Base-by-base conservation (phyloP, 768 basidiomycete genomes). In the Gloeostereum incarnatum region DNA sequence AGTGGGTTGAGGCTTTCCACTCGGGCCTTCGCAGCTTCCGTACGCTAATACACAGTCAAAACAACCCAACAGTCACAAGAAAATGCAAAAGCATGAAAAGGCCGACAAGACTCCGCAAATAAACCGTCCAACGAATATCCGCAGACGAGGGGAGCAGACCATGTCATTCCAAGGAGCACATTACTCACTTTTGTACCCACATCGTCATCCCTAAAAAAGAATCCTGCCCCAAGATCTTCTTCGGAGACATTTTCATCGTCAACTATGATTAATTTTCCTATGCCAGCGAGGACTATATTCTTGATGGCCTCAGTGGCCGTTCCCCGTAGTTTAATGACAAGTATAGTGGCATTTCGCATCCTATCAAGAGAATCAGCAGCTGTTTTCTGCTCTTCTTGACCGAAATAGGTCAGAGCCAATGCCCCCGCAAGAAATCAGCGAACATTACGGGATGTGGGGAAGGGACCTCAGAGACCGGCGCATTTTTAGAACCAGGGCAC, bases 201-300 rank as follows among this genome's bases (percentile, higher is more conserved):
- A 55, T 98, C 93, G 45, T 82, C 81, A 49, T 96, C 91, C 56
- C 92, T 69, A 62, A 87, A 93, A 61, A 98, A 82, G 68, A 97
- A 96, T 10, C 91, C 88, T 3, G 81, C 75, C 9, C 91, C 91
- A 23, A 98, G 73, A 61, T 98, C 96, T 56, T 89, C 81, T 54
- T 82, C 79, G 14, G 64, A 53, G 23, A 99, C 87, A 9, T 71
- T 63, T 45, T 75, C 79, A 16, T 68, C 66, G 60, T 99, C 96
- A 48, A 88, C 71, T 27, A 98, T 71, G 43, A 96, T 66, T 44
- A 99, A 62, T 54, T 77, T 81, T 18, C 96, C 96, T 40, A 99
- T 88, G 27, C 96, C 96, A 7, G 96, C 88, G 33, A 99, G 73
- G 13, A 98, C 94, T 54, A 99, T 85, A 55, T 99, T 99, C 63